These are phyloP conservation scores for Raffaelea ambrosiae DNA, from an alignment of 2,329 filamentous ascomycete genomes.

Conservation along the genomic window DNA sequence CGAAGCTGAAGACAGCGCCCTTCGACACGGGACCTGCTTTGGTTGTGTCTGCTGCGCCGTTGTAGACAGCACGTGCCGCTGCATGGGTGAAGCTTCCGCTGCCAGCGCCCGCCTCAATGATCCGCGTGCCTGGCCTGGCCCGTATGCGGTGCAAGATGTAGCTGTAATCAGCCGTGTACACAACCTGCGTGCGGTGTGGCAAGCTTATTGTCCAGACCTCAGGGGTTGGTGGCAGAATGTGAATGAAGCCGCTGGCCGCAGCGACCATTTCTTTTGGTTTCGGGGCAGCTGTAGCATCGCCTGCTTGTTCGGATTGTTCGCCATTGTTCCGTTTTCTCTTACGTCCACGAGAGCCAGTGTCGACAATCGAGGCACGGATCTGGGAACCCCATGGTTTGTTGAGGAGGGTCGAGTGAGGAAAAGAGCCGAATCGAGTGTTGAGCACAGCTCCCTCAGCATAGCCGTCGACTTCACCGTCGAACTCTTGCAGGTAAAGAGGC, in stretches of 20 bases:
- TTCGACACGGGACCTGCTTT: background rate
- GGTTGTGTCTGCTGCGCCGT: constrained; percentile 38
- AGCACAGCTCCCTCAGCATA: constrained; percentile 71
- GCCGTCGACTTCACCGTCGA: constrained; percentile 54
- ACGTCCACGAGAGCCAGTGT: constrained; percentile 81
- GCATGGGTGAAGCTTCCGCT: constrained; percentile 82
- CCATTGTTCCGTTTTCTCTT: constrained; percentile 42
- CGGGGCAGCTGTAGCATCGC: constrained; percentile 1
- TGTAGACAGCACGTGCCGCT: constrained; percentile 66
- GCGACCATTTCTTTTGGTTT: constrained; percentile 21
- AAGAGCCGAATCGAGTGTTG: constrained; percentile 91
- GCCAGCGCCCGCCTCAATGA: constrained; percentile 76
- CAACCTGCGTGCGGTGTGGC: constrained; percentile 76
- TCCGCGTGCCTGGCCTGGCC: constrained; percentile 59
- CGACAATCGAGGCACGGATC: constrained; percentile 78
- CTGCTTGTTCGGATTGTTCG: background rate
- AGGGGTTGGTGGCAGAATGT: constrained; percentile 69
- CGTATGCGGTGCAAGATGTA: constrained; percentile 72
- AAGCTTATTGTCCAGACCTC: constrained; percentile 75
- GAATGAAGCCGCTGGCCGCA: constrained; percentile 63
- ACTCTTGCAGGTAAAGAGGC: constrained; percentile 60
- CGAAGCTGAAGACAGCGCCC: constrained; percentile 76
- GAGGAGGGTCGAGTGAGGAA: constrained; percentile 70
- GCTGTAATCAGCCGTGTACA: constrained; percentile 81
- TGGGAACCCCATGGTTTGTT: constrained; percentile 84